Evolutionary conservation across 805 yeast genomes (phyloP), one percentile per base, ranked within the genome.

Genomic region (Candida corydali): DNA sequence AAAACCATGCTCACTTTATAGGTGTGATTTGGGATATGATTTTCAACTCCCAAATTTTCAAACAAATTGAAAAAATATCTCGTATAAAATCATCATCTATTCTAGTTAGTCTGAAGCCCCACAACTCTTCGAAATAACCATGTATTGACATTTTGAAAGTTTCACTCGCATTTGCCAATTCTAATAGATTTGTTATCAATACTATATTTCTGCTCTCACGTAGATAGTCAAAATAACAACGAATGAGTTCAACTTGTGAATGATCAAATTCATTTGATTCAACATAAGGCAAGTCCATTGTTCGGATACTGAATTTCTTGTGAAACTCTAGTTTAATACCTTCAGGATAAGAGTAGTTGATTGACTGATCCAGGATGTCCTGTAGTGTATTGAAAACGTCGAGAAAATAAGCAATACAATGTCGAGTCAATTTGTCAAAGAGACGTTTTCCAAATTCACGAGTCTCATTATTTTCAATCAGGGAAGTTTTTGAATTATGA

Each of bases 11-110:
- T 17, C 25, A 11, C 10, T 4, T 17, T 17, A n/a, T 19, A 4
- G 33, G 4, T 8, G 5, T 12, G 14, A 26, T 24, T 26, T 33
- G 36, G 5, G 29, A 18, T 3, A 25, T 14, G 15, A 33, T 33
- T 33, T 26, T 33, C 24, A 26, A 18, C 19, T 33, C 36, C 36
- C 36, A 33, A 17, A 26, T 26, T 26, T 33, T 33, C 12, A 33
- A 33, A 19, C 36, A 33, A 17, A 33, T 15, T 9, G 36, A 26
- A 26, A 33, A 26, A 4, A 26, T 3, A n/a, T 33, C 36, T 26
- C 30, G 17, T 4, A 33, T 9, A 23, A 33, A 33, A 14, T 19
- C 11, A 8, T 32, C 30, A 14, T 33, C 22, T 5, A 14, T 19
- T 17, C n/a, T 28, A 8, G 19, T 8, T 17, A 32, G 17, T 11